A percentile compares a stretch with the other conserved stretches of the same genome.
Evolutionary conservation across 2,329 filamentous ascomycete species (phyloP).

Genomic region (Chaetomium sp.): DNA sequence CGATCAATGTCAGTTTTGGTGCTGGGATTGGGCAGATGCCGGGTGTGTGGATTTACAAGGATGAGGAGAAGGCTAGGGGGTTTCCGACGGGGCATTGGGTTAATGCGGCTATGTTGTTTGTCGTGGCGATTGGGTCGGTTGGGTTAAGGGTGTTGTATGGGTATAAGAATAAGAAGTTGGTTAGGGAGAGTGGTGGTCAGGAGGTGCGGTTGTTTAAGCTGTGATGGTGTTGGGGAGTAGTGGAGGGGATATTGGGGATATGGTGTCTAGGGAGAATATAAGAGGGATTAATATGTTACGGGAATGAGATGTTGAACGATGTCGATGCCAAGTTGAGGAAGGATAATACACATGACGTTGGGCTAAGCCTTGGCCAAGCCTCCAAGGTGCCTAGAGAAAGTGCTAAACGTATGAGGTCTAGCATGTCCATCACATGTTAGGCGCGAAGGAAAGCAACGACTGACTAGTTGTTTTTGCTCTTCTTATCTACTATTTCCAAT

Average conservation of each 20-base stretch:
- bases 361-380: no score
- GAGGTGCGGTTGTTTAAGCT: slow-evolving; percentile 37
- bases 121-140: slow-evolving; percentile 50
- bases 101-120: slow-evolving; percentile 54
- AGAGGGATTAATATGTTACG: no score
- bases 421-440: no score
- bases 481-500: no score
- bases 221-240: slow-evolving; percentile 14
- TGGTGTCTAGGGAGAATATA: neutral
- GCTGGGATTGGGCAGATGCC: slow-evolving; percentile 65
- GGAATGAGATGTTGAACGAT: no score
- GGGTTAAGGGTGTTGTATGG: slow-evolving; percentile 52
- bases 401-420: no score
- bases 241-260: neutral
- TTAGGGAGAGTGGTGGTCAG: slow-evolving; percentile 26
- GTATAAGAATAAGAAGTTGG: slow-evolving; percentile 35
- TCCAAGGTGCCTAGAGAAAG: no score
- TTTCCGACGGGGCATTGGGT: slow-evolving; percentile 67
- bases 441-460: no score
- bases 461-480: no score
- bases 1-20: slow-evolving; percentile 60
- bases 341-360: no score
- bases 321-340: no score
- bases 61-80: slow-evolving; percentile 50
- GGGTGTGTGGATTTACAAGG: slow-evolving; percentile 68